Base-by-base conservation (phyloP, 192 early-diverging fungal species). In the Backusella liffmaniae region DNA sequence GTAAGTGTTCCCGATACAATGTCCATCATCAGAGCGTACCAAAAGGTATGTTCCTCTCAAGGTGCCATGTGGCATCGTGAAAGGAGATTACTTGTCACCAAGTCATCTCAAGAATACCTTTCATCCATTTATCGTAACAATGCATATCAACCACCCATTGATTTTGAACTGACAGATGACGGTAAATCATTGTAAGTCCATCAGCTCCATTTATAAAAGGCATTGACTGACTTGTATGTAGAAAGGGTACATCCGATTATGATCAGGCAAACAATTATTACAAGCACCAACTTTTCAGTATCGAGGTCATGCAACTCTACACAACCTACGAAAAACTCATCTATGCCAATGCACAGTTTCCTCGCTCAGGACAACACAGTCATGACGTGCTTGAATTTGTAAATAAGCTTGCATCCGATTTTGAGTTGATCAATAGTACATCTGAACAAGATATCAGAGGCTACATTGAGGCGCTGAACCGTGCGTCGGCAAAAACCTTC, bases 401-500 rank as follows among this genome's bases (percentile, higher is more conserved):
- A 12, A 91, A 94, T 67, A 81, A 84, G 34, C 83, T 92, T 4
- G 87, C 88, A 1, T 65, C 72, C 1, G 92, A 93, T 70, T 87
- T 91, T 77, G 82, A 83, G 41, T 35, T 91, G 71, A 78, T 91
- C 4, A 82, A 81, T 12, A 77, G 84, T 7, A 87, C 83, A 23
- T 49, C 46, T 26, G 81, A 84, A 39, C 56, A 80, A 5, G 92
- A 93, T 34, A 79, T 86, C 42, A 82, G 87, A n/a, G 82, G 85
- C 5, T 79, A 91, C 62, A 83, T 92, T 3, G 87, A 89, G 73
- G 84, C 42, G 0, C 79, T 95, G 67, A 90, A 92, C 49, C 86
- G 90, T 30, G 86, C 90, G 0, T 80, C 88, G 0, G 81, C 85
- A 73, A 87, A 89, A 66, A 93, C 92, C 0, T 93, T 91, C 82